Evolutionary conservation across 2,329 filamentous ascomycete species (phyloP), one percentile per base, ranked within the genome.

Genomic region (Trichoderma breve): DNA sequence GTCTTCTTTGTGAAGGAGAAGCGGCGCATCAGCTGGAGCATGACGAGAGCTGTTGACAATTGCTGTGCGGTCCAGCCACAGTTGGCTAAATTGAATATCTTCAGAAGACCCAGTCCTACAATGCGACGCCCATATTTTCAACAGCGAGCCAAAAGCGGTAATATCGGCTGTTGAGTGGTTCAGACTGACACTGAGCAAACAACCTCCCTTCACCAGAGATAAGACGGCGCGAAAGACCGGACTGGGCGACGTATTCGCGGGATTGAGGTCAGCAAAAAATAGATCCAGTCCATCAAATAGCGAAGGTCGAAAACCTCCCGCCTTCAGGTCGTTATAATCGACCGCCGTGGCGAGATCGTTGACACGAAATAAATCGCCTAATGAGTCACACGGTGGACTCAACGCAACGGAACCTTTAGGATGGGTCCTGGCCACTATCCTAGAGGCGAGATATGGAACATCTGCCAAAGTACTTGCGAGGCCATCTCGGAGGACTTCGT

Each of bases 141-240:
- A n/a, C 32, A 71, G 21, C 6, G 68, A 39, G 21, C 60, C 60
- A 14, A 64, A 71, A 6, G 58, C 68, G 6, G 57, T 62, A 43
- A 71, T 58, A 14, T 71, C 68, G 4, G 68, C 43, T 15, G 68
- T 71, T 34, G 60, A 39, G 24, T 71, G 68, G 26, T 65, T 47
- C 18, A 71, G 8, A 34, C 47, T 71, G 24, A 71, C 26, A 14
- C 30, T 11, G 9, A 71, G 68, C 14, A 71, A 12, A 34, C 47
- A 71, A 12, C 68, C 68, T 28, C 68, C 68, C 5, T 64, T 43
- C 7, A 47, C 60, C 60, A 65, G 24, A 18, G 68, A 58, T 15
- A 71, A 65, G n/a, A 71, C 68, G 1, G 68, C 68, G 8, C 68
- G 68, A 58, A 71, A 71, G 14, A 71, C 68, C 1, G 68, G 68